Conservation (phyloP, 1,139 yeast genomes). For the Pichia sp. region DNA sequence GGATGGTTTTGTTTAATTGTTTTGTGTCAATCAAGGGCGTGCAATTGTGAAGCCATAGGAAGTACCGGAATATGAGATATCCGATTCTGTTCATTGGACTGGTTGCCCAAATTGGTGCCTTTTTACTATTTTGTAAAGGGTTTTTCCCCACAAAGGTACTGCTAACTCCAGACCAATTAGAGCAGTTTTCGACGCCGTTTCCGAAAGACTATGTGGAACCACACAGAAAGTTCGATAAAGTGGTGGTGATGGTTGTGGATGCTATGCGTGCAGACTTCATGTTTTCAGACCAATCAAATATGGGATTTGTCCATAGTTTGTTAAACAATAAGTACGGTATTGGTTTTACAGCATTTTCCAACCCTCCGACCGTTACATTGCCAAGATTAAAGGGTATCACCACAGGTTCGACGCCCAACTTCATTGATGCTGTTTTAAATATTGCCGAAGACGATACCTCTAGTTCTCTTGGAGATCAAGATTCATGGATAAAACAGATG, state of each 20-base stretch:
- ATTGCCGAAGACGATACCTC: slow-evolving; percentile 88
- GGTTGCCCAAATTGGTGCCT: slow-evolving; percentile 41
- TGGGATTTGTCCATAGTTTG: slow-evolving; percentile 58
- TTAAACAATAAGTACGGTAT: slow-evolving; percentile 63
- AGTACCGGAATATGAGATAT: slow-evolving; percentile 10
- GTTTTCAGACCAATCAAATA: slow-evolving; percentile 54
- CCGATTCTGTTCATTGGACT: slow-evolving; percentile 20
- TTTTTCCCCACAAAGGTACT: slow-evolving; percentile 79
- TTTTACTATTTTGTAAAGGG: slow-evolving; percentile 62
- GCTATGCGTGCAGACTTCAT: slow-evolving; percentile 87
- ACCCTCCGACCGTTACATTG: slow-evolving; percentile 79
- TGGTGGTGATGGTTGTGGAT: slow-evolving; percentile 83
- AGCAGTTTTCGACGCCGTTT: slow-evolving; percentile 13
- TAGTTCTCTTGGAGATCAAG: slow-evolving; percentile 67
- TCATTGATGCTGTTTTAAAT: slow-evolving; percentile 80
- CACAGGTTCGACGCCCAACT: slow-evolving; percentile 74
- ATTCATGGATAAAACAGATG: slow-evolving; percentile 81
- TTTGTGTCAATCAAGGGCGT: too few relatives aligned
- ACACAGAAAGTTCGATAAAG: slow-evolving; percentile 51
- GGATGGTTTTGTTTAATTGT: too few relatives aligned
- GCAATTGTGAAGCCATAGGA: too few relatives aligned
- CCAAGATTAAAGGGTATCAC: slow-evolving; percentile 76
- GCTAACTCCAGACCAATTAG: slow-evolving; percentile 19
- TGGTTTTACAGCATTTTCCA: slow-evolving; percentile 85
- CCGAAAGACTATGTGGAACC: slow-evolving; percentile 20